A percentile compares a stretch with the other conserved stretches of the same genome.
Evolutionary conservation across 2,329 filamentous ascomycete species (phyloP).

Genomic region (Claviceps humidiphila): DNA sequence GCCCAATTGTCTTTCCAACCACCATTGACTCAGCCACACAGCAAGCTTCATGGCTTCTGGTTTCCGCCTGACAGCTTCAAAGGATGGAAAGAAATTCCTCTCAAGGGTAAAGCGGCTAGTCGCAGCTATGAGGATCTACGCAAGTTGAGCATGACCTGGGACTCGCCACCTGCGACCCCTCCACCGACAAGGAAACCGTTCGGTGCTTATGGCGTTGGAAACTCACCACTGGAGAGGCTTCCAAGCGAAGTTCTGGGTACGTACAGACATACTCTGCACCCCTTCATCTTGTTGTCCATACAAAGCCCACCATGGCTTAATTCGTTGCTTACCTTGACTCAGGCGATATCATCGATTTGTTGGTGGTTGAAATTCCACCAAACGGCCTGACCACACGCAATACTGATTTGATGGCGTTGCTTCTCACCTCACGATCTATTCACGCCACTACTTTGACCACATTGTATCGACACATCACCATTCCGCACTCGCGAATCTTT

Average conservation of each 20-base stretch:
- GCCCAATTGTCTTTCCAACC: slow-evolving; percentile 34
- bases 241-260: slow-evolving; percentile 60
- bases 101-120: slow-evolving; percentile 45
- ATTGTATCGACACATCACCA: slow-evolving; percentile 66
- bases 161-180: slow-evolving; percentile 23
- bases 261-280: slow-evolving; percentile 13
- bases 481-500: slow-evolving; percentile 73
- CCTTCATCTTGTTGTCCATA: background rate
- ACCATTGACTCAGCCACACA: slow-evolving; percentile 41
- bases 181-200: slow-evolving; percentile 18
- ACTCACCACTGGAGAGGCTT: slow-evolving; percentile 50
- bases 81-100: slow-evolving; percentile 50
- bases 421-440: slow-evolving; percentile 62
- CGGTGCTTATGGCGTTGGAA: slow-evolving; percentile 27
- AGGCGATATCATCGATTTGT: slow-evolving; percentile 63
- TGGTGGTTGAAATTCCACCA: slow-evolving; percentile 58
- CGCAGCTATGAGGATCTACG: slow-evolving; percentile 49
- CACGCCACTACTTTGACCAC: slow-evolving; percentile 61
- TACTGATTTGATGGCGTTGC: slow-evolving; percentile 61
- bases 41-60: slow-evolving; percentile 44
- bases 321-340: background rate
- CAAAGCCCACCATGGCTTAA: background rate
- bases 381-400: slow-evolving; percentile 66
- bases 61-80: slow-evolving; percentile 44
- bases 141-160: slow-evolving; percentile 42